These are phyloP conservation scores for Petunia axillaris DNA, from an alignment of 257 asterid genomes.

Conservation along the genomic window DNA sequence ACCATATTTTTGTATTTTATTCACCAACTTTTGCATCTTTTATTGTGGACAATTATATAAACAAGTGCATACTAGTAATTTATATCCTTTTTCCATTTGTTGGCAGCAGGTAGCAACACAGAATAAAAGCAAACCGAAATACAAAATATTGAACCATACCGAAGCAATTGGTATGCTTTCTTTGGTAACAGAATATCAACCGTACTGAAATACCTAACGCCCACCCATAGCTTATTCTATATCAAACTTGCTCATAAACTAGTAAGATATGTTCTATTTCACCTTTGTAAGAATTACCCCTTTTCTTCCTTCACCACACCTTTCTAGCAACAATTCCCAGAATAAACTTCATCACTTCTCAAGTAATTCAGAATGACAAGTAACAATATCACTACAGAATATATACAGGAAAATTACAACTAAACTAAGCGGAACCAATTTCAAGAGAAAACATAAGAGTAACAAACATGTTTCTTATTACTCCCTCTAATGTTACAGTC, in stretches of 20 bases:
- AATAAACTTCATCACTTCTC: background rate
- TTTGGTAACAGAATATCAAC: too few relatives aligned
- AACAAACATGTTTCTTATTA: constrained; percentile 27
- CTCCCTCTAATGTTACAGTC: constrained; percentile 33
- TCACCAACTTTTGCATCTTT: too few relatives aligned
- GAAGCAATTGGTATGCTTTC: too few relatives aligned
- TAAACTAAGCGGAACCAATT: background rate
- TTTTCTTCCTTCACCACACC: background rate
- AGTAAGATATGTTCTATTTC: background rate
- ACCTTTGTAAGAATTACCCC: background rate
- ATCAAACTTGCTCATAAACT: background rate
- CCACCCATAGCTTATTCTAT: background rate
- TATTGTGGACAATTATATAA: too few relatives aligned
- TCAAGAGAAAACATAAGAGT: background rate
- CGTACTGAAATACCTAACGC: too few relatives aligned
- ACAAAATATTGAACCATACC: too few relatives aligned
- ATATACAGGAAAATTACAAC: background rate
- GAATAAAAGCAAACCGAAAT: too few relatives aligned
- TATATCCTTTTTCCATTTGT: too few relatives aligned
- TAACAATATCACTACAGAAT: background rate
- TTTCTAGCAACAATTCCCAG: background rate
- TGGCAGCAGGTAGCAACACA: too few relatives aligned
- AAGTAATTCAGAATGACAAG: background rate
- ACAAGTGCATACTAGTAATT: too few relatives aligned
- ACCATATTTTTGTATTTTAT: too few relatives aligned